Base-by-base conservation (phyloP, 176 grass and related monocot genomes). In the Panicum miliaceum region DNA sequence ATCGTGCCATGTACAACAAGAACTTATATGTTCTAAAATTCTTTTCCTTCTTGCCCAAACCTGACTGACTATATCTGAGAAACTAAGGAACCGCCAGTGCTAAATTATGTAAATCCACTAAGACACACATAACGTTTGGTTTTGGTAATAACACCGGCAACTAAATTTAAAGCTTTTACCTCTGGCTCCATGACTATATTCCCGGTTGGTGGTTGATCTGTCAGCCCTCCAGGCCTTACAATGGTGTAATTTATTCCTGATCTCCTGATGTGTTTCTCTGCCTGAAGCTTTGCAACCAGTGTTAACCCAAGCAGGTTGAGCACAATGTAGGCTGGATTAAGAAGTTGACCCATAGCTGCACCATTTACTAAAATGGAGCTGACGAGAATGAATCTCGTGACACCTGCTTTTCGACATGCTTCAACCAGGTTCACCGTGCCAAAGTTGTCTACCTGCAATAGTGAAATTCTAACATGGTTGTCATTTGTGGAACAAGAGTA, bases 201-300 rank as follows among this genome's bases (percentile, higher is more conserved):
- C 25, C 86, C 89, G 3, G 73, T 65, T 22, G 92, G 14, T 6
- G 89, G 84, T 37, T 94, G 84, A 23, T 94, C 84, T 53, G 86
- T 94, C 34, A 94, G 65, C 25, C 92, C 92, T 73, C 92, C 92
- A 79, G 92, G 89, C 84, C 92, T 87, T 64, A 94, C 80, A 52
- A 94, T 94, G 1, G 92, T 94, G 77, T 94, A 94, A 43, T 94
- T 91, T 74, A 94, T 94, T 38, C 92, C 92, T 37, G 92, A 94
- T 15, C 50, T 77, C 63, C 81, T 89, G 6, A 91, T 91, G 66
- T 89, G 76, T 51, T 91, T 90, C 70, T 94, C 92, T 25, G 92
- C 92, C 67, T 94, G 89, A 10, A 94, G 84, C 80, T 94, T 94
- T 35, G 92, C 86, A n/a, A 94, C 71, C 40, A 94, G 88, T 15